These are phyloP conservation scores for Daucus carota DNA, from an alignment of 129 eudicot genomes.

Conservation along the genomic window DNA sequence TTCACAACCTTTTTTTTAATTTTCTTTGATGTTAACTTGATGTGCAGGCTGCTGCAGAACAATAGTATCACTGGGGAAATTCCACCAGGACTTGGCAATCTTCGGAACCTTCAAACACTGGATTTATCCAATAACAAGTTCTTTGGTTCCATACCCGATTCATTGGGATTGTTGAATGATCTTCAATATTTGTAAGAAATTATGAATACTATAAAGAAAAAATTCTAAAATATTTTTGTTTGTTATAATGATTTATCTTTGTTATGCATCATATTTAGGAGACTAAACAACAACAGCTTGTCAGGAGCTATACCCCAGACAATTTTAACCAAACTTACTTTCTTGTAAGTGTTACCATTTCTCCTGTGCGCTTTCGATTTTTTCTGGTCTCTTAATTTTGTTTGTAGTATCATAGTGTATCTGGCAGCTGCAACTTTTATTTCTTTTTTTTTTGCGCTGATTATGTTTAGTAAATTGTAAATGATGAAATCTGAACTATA, in stretches of 20 bases:
- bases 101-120: constrained; percentile 63
- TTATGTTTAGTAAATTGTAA: constrained; percentile 16
- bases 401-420: constrained; percentile 11
- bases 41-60: constrained; percentile 63
- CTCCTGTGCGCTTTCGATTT: neutral
- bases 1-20: neutral
- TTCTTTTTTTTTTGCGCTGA: no score
- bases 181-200: constrained; percentile 68
- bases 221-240: neutral
- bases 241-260: constrained; percentile 19
- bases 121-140: constrained; percentile 82
- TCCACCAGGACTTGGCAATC: constrained; percentile 62
- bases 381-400: constrained; percentile 10
- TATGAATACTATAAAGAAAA: neutral
- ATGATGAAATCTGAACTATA: neutral
- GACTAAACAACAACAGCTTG: constrained; percentile 89
- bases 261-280: constrained; percentile 47
- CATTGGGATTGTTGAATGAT: constrained; percentile 47
- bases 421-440: neutral
- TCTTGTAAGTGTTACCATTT: constrained; percentile 57
- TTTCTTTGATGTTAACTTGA: neutral
- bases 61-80: constrained; percentile 73
- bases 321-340: constrained; percentile 66
- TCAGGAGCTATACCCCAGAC: constrained; percentile 81
- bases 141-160: constrained; percentile 58